Conservation (phyloP, 2,329 filamentous ascomycete species). For the Aspergillus nomiae region DNA sequence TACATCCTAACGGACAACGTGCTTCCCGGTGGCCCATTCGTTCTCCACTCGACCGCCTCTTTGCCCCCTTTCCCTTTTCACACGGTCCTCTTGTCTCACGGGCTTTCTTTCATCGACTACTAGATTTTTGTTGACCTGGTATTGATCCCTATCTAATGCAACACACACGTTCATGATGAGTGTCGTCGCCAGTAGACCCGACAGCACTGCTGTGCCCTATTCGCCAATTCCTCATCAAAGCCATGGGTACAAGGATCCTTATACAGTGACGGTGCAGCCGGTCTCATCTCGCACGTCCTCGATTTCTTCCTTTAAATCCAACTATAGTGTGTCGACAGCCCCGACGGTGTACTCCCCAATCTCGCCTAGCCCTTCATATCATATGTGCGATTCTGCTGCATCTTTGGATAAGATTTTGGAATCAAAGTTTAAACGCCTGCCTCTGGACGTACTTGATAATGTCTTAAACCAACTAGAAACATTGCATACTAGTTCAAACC, state of each 20-base stretch:
- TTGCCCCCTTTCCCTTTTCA: constrained; percentile 10
- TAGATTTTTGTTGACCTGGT: constrained; percentile 4
- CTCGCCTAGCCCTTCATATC: constrained; percentile 37
- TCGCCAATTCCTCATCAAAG: constrained; percentile 28
- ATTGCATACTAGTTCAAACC: constrained; percentile 44
- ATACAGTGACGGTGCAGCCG: constrained; percentile 33
- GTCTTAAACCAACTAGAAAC: constrained; percentile 55
- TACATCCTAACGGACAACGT: constrained; percentile 1
- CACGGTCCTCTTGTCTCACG: constrained; percentile 13
- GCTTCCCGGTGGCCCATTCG: constrained; percentile 8
- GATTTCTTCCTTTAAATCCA: constrained; percentile 40
- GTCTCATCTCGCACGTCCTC: constrained; percentile 36
- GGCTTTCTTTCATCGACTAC: constrained; percentile 2
- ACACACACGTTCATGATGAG: constrained; percentile 35
- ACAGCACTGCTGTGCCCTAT: constrained; percentile 36
- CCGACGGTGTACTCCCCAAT: constrained; percentile 43
- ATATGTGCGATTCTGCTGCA: constrained; percentile 41
- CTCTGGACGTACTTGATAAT: constrained; percentile 57
- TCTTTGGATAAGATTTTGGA: constrained; percentile 37
- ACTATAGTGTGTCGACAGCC: constrained; percentile 39
- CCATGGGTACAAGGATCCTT: constrained; percentile 33
- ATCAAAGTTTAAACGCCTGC: constrained; percentile 48
- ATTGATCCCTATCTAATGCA: constrained; percentile 19
- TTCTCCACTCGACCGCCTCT: constrained; percentile 13
- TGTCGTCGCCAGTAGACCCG: constrained; percentile 42